Percentiles rank a stretch among this genome's conserved stretches.
Conservation (phyloP, 2,329 filamentous ascomycete genomes). For the Nannizziopsis arthrosporioides region DNA sequence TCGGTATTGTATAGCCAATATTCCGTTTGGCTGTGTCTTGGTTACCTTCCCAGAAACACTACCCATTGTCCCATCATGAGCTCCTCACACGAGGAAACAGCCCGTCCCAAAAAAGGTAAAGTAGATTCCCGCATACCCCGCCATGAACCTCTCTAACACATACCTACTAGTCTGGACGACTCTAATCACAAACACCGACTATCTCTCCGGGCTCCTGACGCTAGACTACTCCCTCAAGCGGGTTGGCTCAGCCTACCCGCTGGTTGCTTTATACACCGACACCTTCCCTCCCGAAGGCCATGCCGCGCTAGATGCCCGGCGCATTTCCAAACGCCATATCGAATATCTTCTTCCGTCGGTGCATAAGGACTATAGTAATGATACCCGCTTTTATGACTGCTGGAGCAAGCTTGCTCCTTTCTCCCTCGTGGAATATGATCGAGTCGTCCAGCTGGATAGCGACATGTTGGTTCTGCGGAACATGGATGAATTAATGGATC, state of each 20-base stretch:
- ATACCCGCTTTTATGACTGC: constrained; percentile 78
- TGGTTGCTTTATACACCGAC: constrained; percentile 74
- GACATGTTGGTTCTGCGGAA: constrained; percentile 76
- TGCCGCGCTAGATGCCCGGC: constrained; percentile 54
- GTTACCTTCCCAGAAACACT: too few species aligned
- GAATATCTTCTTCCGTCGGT: constrained; percentile 58
- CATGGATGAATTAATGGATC: constrained; percentile 88
- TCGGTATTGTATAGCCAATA: too few species aligned
- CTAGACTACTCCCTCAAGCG: constrained; percentile 65
- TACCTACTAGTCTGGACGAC: constrained; percentile 75
- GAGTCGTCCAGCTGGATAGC: constrained; percentile 73
- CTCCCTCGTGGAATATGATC: constrained; percentile 60
- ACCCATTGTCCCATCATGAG: too few species aligned
- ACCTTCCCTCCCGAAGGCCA: constrained; percentile 58
- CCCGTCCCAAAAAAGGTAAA: constrained; percentile 5
- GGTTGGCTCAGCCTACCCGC: constrained; percentile 56
- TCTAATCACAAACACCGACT: constrained; percentile 72
- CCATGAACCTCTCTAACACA: neutral
- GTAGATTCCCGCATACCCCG: neutral
- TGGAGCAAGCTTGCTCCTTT: constrained; percentile 82
- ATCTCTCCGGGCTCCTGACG: constrained; percentile 71
- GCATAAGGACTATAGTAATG: constrained; percentile 57
- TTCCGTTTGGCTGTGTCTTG: too few species aligned
- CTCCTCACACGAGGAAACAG: too few species aligned
- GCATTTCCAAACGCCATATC: constrained; percentile 58